Base-by-base conservation (phyloP, 2,329 filamentous ascomycete genomes). In the Aspergillus carbonarius region DNA sequence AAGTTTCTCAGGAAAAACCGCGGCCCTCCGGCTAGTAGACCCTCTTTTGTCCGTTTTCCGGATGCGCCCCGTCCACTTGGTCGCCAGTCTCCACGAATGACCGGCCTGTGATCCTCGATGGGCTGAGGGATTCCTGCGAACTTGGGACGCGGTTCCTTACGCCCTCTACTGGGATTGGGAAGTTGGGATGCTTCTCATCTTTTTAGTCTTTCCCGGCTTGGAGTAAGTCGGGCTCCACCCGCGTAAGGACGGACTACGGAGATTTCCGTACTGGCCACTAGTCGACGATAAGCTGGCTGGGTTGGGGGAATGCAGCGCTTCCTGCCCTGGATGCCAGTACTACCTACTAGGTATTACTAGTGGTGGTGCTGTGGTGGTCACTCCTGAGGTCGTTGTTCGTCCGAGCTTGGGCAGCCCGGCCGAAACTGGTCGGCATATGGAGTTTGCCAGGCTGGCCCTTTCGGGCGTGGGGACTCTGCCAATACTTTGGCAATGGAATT, bases 81-180 rank as follows among this genome's bases (percentile, higher is more conserved):
- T 53, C 47, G 51, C 52, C 18, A 49, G 54, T 40, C 62, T 57
- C 62, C 62, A 53, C 62, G 62, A 63, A 63, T 61, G 49, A 59
- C 57, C 37, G 55, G 51, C 50, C 20, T 30, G 48, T 35, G 58
- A 60, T 60, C 54, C 57, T 59, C 54, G 57, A 59, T 56, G 48
- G 44, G 46, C 40, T 35, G 35, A 54, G 54, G 17, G 46, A 54
- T 25, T 51, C 32, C 42, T 57, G 40, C 48, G 55, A 57, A 44
- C 47, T 44, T 42, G 40, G 25, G 17, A 47, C 27, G 35, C 54
- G 42, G 53, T 46, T 54, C 25, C 37, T 46, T 42, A 20, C 20
- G 42, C 30, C 35, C 40, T 54, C 23, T n/a, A 20, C 49, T 51
- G 34, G 48, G 34, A 32, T 30, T 12, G 17, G 25, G 25, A 25